Evolutionary conservation across 371 early-diverging fungal genomes (phyloP).

Genomic region (Mortierella sp.): DNA sequence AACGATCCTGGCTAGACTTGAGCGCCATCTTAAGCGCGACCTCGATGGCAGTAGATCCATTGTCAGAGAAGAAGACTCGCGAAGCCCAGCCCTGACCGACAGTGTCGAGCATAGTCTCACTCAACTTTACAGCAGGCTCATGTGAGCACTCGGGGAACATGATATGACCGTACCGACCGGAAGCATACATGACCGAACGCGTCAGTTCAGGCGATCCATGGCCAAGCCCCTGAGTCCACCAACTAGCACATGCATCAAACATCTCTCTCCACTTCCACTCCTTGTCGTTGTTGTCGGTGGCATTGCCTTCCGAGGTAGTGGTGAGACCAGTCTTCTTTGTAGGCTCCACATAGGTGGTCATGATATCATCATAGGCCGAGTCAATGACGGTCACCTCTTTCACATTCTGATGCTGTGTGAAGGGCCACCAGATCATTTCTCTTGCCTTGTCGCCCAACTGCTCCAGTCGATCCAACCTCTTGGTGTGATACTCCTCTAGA

Average conservation of each 20-base stretch:
- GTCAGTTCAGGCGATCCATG: constrained; percentile 77
- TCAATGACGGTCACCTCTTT: constrained; percentile 80
- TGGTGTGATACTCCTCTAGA: constrained; percentile 60
- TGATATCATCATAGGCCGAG: constrained; percentile 78
- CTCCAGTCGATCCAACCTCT: constrained; percentile 67
- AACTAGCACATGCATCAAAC: constrained; percentile 84
- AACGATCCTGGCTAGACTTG: constrained; percentile 56
- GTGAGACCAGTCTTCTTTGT: constrained; percentile 10
- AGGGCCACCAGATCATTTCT: constrained; percentile 84
- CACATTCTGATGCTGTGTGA: constrained; percentile 79
- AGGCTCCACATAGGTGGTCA: constrained; percentile 59
- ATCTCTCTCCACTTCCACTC: constrained; percentile 55
- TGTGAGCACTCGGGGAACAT: constrained; percentile 84
- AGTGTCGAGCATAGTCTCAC: constrained; percentile 67
- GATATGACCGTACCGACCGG: constrained; percentile 87
- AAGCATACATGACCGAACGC: constrained; percentile 72
- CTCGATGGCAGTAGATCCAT: constrained; percentile 85
- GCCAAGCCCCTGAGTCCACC: constrained; percentile 90
- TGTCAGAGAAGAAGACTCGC: constrained; percentile 85
- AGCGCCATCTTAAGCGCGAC: constrained; percentile 88
- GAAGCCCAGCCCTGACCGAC: constrained; percentile 76
- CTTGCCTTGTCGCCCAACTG: constrained; percentile 66
- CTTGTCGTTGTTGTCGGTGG: constrained; percentile 6
- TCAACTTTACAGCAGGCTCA: constrained; percentile 74
- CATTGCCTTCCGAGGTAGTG: neutral